Conservation (phyloP, 1,139 yeast genomes). For the Yamadazyma atlantica region DNA sequence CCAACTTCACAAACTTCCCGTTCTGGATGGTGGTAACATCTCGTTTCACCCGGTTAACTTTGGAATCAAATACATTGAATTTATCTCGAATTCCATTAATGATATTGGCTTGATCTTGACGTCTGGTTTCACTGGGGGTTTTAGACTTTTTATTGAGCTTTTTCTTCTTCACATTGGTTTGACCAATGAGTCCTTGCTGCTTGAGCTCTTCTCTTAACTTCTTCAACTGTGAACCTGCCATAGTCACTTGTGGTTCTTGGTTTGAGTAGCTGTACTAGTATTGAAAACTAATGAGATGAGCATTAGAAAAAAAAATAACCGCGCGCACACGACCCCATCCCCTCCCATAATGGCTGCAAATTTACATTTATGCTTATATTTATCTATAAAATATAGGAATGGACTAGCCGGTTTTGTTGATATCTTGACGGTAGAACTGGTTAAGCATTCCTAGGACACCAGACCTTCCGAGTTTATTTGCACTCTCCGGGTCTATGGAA, state of each 20-base stretch:
- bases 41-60: constrained; percentile 66
- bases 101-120: constrained; percentile 61
- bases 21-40: constrained; percentile 58
- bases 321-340: neutral
- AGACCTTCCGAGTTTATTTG: constrained; percentile 33
- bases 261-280: too few species aligned
- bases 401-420: constrained; percentile 14
- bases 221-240: constrained; percentile 92
- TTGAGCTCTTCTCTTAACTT: constrained; percentile 75
- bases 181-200: constrained; percentile 80
- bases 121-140: constrained; percentile 62
- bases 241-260: constrained; percentile 22
- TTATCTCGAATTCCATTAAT: constrained; percentile 68
- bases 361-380: neutral
- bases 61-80: constrained; percentile 87
- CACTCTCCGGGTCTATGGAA: constrained; percentile 30
- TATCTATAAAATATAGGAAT: neutral
- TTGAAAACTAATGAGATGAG: constrained; percentile 5
- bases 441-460: constrained; percentile 85
- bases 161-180: constrained; percentile 60
- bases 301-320: neutral
- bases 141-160: constrained; percentile 52
- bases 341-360: constrained; percentile 1
- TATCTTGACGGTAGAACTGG: constrained; percentile 71
- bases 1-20: constrained; percentile 55